Evolutionary conservation across 306 rosid species (phyloP), one percentile per base, ranked within the genome.

Genomic region (Cucumis cinereus): DNA sequence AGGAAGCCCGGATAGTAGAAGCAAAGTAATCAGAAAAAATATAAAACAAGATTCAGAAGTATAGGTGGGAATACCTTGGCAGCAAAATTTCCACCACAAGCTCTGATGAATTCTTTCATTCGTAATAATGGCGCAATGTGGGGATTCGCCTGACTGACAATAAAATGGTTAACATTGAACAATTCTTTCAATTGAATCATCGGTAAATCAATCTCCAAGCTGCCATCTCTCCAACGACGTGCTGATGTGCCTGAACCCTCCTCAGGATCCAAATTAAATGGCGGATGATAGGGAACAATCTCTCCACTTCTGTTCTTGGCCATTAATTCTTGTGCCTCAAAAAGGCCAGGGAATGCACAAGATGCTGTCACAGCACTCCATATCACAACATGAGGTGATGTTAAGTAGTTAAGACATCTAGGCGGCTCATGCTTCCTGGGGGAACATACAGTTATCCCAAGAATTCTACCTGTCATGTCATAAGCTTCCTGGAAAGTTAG

Each of bases 311-410:
- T 83, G 85, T 94, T 88, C 90, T 94, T 94, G 47, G 99, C 99
- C 99, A 94, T 94, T 71, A 94, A 85, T 80, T 94, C 99, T 82
- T 94, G 99, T 24, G 99, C 99, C 90, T 94, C 99, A 78, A 90
- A 94, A 74, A 94, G 99, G 64, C 96, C 99, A 20, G 97, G 99
- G 74, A 94, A 94, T 45, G 99, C 99, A 68, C 99, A 94, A 75
- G 99, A 94, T 69, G 99, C 99, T 0, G 96, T 94, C 74, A 94
- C 99, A 3, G 99, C 97, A 81, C 97, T 94, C 99, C 99, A 94
- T 86, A 94, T 89, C 66, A 94, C 96, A 59, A 94, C 99, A 52
- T 92, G 96, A 22, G 99, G 99, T 19, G 99, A 94, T 22, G 99
- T 94, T 87, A 92, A 81, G 89, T 94, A 94, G 87, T 94, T 94